Evolutionary conservation across 2,329 filamentous ascomycete species (phyloP).

Genomic region (Coleophoma eucalyptorum): DNA sequence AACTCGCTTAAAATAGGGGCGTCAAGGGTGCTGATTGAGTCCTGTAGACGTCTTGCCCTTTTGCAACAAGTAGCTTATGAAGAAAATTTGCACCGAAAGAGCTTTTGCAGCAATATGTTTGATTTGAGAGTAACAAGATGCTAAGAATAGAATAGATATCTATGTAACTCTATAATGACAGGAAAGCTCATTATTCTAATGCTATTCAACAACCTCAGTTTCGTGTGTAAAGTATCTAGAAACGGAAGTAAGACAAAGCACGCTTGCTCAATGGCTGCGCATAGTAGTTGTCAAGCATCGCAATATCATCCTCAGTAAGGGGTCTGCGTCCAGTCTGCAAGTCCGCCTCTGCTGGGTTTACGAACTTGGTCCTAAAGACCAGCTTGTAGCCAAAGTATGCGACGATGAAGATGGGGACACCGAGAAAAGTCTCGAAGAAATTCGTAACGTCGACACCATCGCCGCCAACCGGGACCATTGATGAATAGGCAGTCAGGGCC

Average conservation of each 20-base stretch:
- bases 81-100: too few relatives aligned
- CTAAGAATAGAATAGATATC: too few relatives aligned
- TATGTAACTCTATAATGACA: too few relatives aligned
- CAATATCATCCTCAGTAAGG: background rate
- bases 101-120: too few relatives aligned
- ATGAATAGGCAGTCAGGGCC: background rate
- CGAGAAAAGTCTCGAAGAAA: background rate
- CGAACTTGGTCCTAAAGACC: background rate
- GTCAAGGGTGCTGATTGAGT: too few relatives aligned
- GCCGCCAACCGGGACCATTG: background rate
- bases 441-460: background rate
- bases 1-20: too few relatives aligned
- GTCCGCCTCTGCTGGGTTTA: background rate
- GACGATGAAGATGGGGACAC: background rate
- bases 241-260: background rate
- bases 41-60: too few relatives aligned
- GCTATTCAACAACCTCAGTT: too few relatives aligned
- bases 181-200: too few relatives aligned
- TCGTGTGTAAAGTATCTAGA: background rate
- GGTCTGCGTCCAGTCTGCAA: background rate
- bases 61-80: too few relatives aligned
- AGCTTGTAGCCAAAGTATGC: background rate
- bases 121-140: too few relatives aligned
- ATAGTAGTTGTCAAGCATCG: background rate
- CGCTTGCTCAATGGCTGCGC: background rate